Base-by-base conservation (phyloP, 352 stramenopile genomes). In the Phytophthora quininea region DNA sequence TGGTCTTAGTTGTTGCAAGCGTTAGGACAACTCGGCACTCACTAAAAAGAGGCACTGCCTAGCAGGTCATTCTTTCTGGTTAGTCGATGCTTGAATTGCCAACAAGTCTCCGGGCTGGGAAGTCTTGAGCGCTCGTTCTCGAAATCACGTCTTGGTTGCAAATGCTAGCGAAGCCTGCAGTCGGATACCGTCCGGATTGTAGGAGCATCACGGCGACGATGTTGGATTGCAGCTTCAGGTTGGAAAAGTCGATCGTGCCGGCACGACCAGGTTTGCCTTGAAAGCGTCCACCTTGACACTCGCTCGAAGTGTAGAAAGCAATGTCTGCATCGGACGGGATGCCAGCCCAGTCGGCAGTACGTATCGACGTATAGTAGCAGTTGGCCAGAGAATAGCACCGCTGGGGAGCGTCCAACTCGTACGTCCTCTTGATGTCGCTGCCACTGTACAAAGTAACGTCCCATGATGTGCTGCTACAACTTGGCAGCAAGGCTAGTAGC, bases 161-260 rank as follows among this genome's bases (percentile, higher is more conserved):
- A 11, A 56, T 11, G 27, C 58, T 54, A 1, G 46, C 27, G 12
- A 69, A 30, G 1, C 60, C 61, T 14, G 40, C 27, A 4, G 54
- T 73, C n/a, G 60, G 47, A 35, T 69, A 74, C 35, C 61, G 57
- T 12, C 55, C 66, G 10, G 61, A 70, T 32, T 74, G 54, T 50
- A 40, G 70, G 14, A 74, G 30, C 54, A 74, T 74, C 27, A 70
- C 62, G 30, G 61, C 64, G 40, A 50, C 63, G 5, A 74, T 55
- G 10, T 54, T 43, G 9, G n/a, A 50, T 3, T 35, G 58, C 37
- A 71, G 48, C 14, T 62, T 11, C 9, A 55, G 24, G 9, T 30
- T n/a, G 11, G 48, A 32, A 63, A 67, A 70, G 63, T 70, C 55
- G 12, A 69, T 58, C 5, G 55, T 12, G 35, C 63, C 50, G 3